Base-by-base conservation (phyloP, 208 protist genomes). In the Trypanosoma boissoni region DNA sequence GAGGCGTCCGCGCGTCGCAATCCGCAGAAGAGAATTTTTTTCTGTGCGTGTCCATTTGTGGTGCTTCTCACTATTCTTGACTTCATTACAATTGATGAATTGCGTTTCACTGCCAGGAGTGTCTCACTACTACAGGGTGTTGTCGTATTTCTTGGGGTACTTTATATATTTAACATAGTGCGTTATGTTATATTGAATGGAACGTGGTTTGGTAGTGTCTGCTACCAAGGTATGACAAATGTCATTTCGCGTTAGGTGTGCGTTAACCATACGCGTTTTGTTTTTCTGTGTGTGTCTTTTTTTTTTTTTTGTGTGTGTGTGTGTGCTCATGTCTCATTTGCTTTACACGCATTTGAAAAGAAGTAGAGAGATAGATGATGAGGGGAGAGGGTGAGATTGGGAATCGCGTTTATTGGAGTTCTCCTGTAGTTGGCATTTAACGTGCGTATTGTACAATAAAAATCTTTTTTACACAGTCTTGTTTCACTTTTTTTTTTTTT, bases 71-170 rank as follows among this genome's bases (percentile, higher is more conserved):
- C 46, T 6, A 41, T 68, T 21, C 24, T 74, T 16, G 68, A 74
- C 29, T 57, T 58, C 26, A 29, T 58, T 45, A 46, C 49, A 9
- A 24, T 59, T 24, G 32, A 66, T 49, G 61, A 64, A 12, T 52
- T 54, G 45, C 39, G 49, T 2, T 16, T 39, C 21, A 21, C 21
- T 4, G 28, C 21, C 6, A 24, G 58, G 27, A 58, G 21, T 12
- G 55, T 74, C 16, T 49, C 60, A 10, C 20, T 74, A 1, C 46
- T 74, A 14, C 60, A 74, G 8, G 68, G 43, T 5, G 16, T 67
- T 5, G 43, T 64, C n/a, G 26, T 68, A 18, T 59, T 23, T 9
- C 41, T 41, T 21, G 61, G 68, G 6, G 10, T 55, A 23, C 27
- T 60, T 1, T 39, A 64, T 46, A n/a, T 74, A 20, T 37, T 74